Percentiles rank a stretch among this genome's conserved stretches.
phyloP scores from a whole-genome alignment of 352 stramenopile genomes.

The Thraustotheca clavata region DNA sequence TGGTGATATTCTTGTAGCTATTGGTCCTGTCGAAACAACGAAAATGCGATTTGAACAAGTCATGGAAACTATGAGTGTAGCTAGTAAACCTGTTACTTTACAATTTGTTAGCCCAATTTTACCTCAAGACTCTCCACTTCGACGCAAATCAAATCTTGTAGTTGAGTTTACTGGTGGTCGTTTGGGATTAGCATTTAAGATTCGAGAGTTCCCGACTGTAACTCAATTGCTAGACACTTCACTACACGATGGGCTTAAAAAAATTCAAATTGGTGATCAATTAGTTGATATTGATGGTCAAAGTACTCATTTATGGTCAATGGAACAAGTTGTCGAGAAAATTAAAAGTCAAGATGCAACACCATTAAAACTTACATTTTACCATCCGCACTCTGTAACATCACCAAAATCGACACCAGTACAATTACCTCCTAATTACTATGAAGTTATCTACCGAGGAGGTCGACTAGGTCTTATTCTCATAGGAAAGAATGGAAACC shows the following conservation, averaged over 20 bases:
- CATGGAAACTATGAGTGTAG: background rate
- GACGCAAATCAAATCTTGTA: background rate
- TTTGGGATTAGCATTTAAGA: constrained; percentile 9
- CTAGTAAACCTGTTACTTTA: background rate
- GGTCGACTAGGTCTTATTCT: constrained; percentile 10
- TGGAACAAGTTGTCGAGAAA: background rate
- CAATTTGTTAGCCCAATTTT: background rate
- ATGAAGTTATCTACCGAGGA: constrained; percentile 1
- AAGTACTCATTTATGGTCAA: background rate
- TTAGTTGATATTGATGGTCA: constrained; percentile 1
- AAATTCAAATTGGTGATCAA: constrained; percentile 3
- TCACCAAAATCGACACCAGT: background rate
- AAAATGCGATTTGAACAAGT: constrained; percentile 16
- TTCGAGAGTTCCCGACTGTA: background rate
- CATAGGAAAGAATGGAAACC: background rate
- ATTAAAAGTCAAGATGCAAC: background rate
- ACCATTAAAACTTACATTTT: background rate
- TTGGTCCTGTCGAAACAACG: constrained; percentile 25
- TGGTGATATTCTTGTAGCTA: constrained; percentile 55
- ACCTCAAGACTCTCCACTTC: background rate
- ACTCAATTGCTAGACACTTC: background rate
- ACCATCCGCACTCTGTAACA: background rate
- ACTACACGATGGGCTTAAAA: background rate
- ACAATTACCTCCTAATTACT: background rate
- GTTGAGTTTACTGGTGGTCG: background rate